phyloP scores from a whole-genome alignment of 768 basidiomycete species.

The Arthromyces matolae region DNA sequence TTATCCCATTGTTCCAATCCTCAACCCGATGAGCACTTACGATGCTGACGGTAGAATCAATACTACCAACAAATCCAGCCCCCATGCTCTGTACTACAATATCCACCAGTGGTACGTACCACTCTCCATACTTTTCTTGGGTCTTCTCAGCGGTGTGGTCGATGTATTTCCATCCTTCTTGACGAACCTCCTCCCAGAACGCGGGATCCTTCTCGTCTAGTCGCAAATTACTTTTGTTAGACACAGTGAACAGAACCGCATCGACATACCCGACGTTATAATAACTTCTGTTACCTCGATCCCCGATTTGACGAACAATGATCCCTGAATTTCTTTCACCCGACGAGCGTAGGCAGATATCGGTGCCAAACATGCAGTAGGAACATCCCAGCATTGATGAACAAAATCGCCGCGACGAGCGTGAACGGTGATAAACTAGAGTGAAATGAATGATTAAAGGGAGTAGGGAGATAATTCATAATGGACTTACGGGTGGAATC shows the following conservation, averaged over 20 bases:
- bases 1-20: slow-evolving; percentile 52
- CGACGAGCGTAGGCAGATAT: slow-evolving; percentile 33
- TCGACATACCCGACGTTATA: slow-evolving; percentile 36
- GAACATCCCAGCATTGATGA: slow-evolving; percentile 26
- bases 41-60: slow-evolving; percentile 51
- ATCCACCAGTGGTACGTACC: slow-evolving; percentile 51
- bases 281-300: slow-evolving; percentile 34
- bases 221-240: background rate
- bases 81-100: slow-evolving; percentile 53
- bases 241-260: background rate
- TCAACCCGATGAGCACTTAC: slow-evolving; percentile 49
- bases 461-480: background rate
- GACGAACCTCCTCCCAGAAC: slow-evolving; percentile 39
- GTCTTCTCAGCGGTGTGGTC: slow-evolving; percentile 36
- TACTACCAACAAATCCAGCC: slow-evolving; percentile 55
- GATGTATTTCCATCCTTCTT: slow-evolving; percentile 41
- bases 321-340: slow-evolving; percentile 35
- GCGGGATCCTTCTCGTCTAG: slow-evolving; percentile 41
- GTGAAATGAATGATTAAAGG: background rate
- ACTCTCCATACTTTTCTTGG: slow-evolving; percentile 33
- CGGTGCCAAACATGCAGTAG: slow-evolving; percentile 36
- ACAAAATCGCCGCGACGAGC: slow-evolving; percentile 45
- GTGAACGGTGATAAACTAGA: slow-evolving; percentile 45
- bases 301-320: slow-evolving; percentile 28
- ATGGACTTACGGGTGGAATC: slow-evolving; percentile 31